Evolutionary conservation across 192 early-diverging fungal genomes (phyloP).

Genomic region (Chytriomyces sp.): DNA sequence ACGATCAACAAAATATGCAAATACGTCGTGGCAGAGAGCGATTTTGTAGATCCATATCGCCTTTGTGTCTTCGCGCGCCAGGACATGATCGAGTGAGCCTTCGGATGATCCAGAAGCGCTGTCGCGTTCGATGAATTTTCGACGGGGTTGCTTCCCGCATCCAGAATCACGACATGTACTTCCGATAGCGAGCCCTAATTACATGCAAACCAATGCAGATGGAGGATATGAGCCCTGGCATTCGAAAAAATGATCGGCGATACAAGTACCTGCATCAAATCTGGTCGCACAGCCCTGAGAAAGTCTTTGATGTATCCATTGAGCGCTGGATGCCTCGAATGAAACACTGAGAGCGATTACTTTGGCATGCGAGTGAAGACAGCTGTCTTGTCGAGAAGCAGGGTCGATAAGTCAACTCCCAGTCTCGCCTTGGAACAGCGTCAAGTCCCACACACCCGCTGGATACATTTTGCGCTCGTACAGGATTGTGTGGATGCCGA

Average conservation of each 20-base stretch:
- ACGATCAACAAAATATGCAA: slow-evolving; percentile 91
- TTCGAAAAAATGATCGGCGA: too few relatives aligned
- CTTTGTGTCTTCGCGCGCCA: slow-evolving; percentile 75
- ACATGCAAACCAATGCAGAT: neutral
- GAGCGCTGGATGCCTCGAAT: slow-evolving; percentile 49
- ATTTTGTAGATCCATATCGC: slow-evolving; percentile 85
- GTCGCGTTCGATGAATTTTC: slow-evolving; percentile 28
- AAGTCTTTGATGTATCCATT: slow-evolving; percentile 53
- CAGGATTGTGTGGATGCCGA: slow-evolving; percentile 52
- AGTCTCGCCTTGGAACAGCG: too few relatives aligned
- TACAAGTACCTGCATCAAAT: too few relatives aligned
- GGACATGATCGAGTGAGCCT: slow-evolving; percentile 76
- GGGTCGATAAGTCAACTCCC: too few relatives aligned
- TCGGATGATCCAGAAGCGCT: slow-evolving; percentile 84
- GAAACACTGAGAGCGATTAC: slow-evolving; percentile 43
- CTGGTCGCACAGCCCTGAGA: slow-evolving; percentile 39
- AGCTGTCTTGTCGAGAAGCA: slow-evolving; percentile 20
- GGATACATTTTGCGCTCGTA: slow-evolving; percentile 48
- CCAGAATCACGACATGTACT: slow-evolving; percentile 42
- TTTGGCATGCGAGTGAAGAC: slow-evolving; percentile 37
- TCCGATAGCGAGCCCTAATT: slow-evolving; percentile 40
- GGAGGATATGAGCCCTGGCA: too few relatives aligned
- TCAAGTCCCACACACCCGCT: too few relatives aligned
- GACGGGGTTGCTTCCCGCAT: slow-evolving; percentile 28
- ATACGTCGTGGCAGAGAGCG: slow-evolving; percentile 89